Evolutionary conservation across 2,329 filamentous ascomycete genomes (phyloP), one percentile per base, ranked within the genome.

Genomic region (Pestalotiopsis sp.): DNA sequence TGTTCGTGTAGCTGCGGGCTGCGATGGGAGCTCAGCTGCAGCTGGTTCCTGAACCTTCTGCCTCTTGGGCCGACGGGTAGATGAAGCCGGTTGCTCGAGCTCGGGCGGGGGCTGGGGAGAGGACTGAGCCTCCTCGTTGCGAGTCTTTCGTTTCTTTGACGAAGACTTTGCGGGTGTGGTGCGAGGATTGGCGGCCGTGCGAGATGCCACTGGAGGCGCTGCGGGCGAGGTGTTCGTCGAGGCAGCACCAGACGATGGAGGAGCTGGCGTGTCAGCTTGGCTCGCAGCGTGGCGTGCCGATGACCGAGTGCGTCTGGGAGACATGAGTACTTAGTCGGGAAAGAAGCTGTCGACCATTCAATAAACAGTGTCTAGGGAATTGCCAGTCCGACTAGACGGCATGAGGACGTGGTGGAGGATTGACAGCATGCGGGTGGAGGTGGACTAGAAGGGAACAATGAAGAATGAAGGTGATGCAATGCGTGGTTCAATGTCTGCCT

Each of bases 261-360:
- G 77, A 71, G 78, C 80, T 61, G 84, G 79, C 77, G 83, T 82
- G 75, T 82, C 83, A 82, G 84, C 83, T 78, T 85, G 85, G 79
- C 82, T 89, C 80, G 93, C 92, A 85, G 93, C 93, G 89, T 93
- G 91, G 87, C 94, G 94, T 85, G 95, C 92, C 82, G 95, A 92
- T 78, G 95, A 96, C 86, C 95, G 94, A 87, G 95, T 98, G 78
- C 96, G 91, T 93, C 95, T 98, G 89, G 91, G 86, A 90, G 93
- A 93, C 94, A 97, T 98, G 91, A 95, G 93, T 91, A 77, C 74
- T 74, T 78, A 72, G 69, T 75, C 74, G 66, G 6, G 2, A 63
- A 39, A 67, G 65, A 70, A 72, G 60, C 49, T 72, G 69, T 20
- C 39, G 66, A 70, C 41, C 66, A 67, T 31, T 72, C 20, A 67